Percentiles rank a stretch among this genome's conserved stretches.
phyloP scores from a whole-genome alignment of 345 rosid genomes.

The Boechera retrofracta region DNA sequence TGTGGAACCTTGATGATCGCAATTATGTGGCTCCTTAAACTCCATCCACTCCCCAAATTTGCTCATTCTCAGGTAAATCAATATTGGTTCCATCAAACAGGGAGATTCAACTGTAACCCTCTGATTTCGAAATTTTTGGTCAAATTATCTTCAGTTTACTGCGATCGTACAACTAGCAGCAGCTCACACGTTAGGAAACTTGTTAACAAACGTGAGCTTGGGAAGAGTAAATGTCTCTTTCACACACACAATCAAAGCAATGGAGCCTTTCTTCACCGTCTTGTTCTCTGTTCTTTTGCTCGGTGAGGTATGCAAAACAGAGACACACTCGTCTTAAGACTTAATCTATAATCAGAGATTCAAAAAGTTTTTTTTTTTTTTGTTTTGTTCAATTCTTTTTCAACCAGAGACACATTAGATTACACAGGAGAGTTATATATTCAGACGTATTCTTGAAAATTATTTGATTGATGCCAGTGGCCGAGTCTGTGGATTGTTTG shows the following conservation, averaged over 20 bases:
- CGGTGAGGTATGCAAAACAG: slow-evolving; percentile 57
- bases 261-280: slow-evolving; percentile 96
- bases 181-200: slow-evolving; percentile 83
- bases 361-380: neutral
- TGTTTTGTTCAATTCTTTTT: neutral
- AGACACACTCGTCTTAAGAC: neutral
- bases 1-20: slow-evolving; percentile 71
- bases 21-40: slow-evolving; percentile 73
- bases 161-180: slow-evolving; percentile 73
- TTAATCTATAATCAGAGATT: neutral
- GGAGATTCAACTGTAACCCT: neutral
- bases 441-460: neutral
- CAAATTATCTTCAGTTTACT: slow-evolving; percentile 55
- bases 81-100: neutral
- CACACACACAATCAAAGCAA: slow-evolving; percentile 92
- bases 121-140: neutral
- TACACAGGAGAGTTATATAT: neutral
- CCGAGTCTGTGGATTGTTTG: slow-evolving; percentile 66
- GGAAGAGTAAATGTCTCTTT: slow-evolving; percentile 83
- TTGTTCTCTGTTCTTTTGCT: slow-evolving; percentile 66
- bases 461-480: slow-evolving; percentile 49
- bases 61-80: slow-evolving; percentile 66
- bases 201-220: slow-evolving; percentile 79
- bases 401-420: neutral
- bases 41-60: slow-evolving; percentile 64